phyloP scores from a whole-genome alignment of 2,329 filamentous ascomycete genomes.

The Onygenales sp. region DNA sequence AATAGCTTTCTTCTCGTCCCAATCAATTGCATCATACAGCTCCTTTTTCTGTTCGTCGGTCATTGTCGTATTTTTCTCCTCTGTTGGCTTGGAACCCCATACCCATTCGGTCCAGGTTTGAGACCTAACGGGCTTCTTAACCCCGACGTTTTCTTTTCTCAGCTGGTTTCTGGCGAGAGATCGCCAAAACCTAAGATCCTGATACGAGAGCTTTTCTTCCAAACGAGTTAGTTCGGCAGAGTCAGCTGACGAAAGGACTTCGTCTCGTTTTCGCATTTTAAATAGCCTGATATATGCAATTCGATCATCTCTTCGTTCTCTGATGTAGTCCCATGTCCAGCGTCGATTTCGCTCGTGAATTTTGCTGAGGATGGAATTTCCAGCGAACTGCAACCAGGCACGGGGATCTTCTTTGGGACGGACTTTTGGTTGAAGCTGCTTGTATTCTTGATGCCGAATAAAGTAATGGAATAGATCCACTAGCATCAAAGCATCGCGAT shows the following conservation, averaged over 20 bases:
- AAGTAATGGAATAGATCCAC: slow-evolving; percentile 98
- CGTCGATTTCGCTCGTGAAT: slow-evolving; percentile 88
- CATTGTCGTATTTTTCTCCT: slow-evolving; percentile 73
- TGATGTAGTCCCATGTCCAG: slow-evolving; percentile 96
- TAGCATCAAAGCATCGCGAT: slow-evolving; percentile 95
- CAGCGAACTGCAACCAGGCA: slow-evolving; percentile 89
- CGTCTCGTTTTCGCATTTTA: slow-evolving; percentile 80
- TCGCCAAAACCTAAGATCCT: slow-evolving; percentile 94
- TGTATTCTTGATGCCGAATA: slow-evolving; percentile 94
- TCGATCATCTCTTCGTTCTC: slow-evolving; percentile 82
- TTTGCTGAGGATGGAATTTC: slow-evolving; percentile 77
- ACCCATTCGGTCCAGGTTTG: slow-evolving; percentile 89
- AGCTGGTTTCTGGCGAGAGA: slow-evolving; percentile 89
- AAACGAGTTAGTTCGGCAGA: slow-evolving; percentile 62
- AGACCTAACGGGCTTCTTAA: slow-evolving; percentile 56
- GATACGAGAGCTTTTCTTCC: slow-evolving; percentile 82
- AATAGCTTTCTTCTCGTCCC: slow-evolving; percentile 89
- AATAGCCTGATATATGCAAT: slow-evolving; percentile 85
- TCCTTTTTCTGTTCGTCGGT: slow-evolving; percentile 94
- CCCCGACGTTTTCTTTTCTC: slow-evolving; percentile 84
- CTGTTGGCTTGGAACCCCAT: slow-evolving; percentile 68
- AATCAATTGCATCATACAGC: slow-evolving; percentile 94
- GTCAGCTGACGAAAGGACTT: slow-evolving; percentile 59
- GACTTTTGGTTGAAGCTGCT: slow-evolving; percentile 77
- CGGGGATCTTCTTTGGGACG: slow-evolving; percentile 79